Conservation (phyloP, 352 stramenopile genomes). For the Phytophthora tentaculata region DNA sequence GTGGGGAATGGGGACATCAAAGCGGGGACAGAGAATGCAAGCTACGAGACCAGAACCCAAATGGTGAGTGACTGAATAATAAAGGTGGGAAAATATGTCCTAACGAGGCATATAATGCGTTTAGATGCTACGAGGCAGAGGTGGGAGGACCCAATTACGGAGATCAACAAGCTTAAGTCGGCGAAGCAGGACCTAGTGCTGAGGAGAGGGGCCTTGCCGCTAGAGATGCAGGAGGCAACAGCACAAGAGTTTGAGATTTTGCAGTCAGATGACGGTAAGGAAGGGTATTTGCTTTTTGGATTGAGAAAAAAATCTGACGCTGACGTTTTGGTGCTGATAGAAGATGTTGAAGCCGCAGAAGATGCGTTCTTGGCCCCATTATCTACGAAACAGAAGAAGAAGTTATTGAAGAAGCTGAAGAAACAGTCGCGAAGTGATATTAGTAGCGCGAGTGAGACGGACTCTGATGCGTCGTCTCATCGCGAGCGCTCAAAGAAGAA, state of each 20-base stretch:
- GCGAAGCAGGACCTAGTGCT: constrained; percentile 74
- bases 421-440: no score
- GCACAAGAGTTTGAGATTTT: constrained; percentile 70
- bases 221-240: constrained; percentile 64
- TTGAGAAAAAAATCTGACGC: neutral
- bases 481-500: no score
- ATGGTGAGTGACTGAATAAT: constrained; percentile 40
- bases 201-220: constrained; percentile 53
- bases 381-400: no score
- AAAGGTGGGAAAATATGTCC: neutral
- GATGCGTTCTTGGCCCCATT: no score
- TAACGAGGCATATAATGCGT: constrained; percentile 24
- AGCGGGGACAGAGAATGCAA: constrained; percentile 86
- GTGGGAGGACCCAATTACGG: constrained; percentile 77
- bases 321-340: no score
- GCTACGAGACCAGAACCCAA: constrained; percentile 75
- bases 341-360: no score
- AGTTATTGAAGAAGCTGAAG: no score
- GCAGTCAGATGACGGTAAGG: constrained; percentile 60
- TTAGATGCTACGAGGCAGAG: constrained; percentile 73
- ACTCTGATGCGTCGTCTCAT: no score
- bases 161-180: constrained; percentile 62
- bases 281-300: neutral
- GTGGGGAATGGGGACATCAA: constrained; percentile 83
- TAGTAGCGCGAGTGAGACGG: no score